A percentile compares a stretch with the other conserved stretches of the same genome.
phyloP scores from a whole-genome alignment of 371 early-diverging fungal species.

The Zychaea mexicana region DNA sequence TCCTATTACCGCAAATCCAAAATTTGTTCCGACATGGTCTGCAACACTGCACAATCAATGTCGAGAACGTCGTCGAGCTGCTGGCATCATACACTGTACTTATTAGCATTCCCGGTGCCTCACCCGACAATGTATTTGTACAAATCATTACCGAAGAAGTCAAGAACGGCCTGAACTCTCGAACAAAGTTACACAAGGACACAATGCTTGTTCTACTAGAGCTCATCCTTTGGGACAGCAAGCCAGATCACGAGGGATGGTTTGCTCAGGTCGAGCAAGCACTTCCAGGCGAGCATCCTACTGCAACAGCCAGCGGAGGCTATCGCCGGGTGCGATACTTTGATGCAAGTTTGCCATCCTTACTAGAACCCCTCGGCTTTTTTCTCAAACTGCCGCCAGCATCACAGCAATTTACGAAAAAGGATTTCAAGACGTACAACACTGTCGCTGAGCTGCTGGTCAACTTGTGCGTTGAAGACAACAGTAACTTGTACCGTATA shows the following conservation, averaged over 20 bases:
- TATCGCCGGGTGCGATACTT: constrained; percentile 32
- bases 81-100: constrained; percentile 41
- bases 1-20: constrained; percentile 40
- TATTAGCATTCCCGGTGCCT: constrained; percentile 27
- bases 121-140: constrained; percentile 41
- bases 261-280: constrained; percentile 37
- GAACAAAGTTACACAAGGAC: constrained; percentile 37
- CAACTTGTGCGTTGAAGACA: constrained; percentile 32
- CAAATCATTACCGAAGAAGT: constrained; percentile 50
- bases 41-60: constrained; percentile 35
- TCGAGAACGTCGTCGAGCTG: constrained; percentile 41
- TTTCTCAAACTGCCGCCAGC: constrained; percentile 38
- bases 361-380: constrained; percentile 33
- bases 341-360: constrained; percentile 22
- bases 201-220: constrained; percentile 47
- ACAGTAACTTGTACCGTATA: constrained; percentile 26
- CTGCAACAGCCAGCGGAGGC: constrained; percentile 32
- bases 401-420: constrained; percentile 47
- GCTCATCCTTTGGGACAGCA: constrained; percentile 45
- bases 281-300: constrained; percentile 17
- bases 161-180: constrained; percentile 18
- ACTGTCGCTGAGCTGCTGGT: constrained; percentile 39
- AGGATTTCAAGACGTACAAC: constrained; percentile 49
- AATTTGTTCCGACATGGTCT: constrained; percentile 46
- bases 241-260: constrained; percentile 32